phyloP scores from a whole-genome alignment of 78 protist species.

The Dictyostelium brefeldianum region DNA sequence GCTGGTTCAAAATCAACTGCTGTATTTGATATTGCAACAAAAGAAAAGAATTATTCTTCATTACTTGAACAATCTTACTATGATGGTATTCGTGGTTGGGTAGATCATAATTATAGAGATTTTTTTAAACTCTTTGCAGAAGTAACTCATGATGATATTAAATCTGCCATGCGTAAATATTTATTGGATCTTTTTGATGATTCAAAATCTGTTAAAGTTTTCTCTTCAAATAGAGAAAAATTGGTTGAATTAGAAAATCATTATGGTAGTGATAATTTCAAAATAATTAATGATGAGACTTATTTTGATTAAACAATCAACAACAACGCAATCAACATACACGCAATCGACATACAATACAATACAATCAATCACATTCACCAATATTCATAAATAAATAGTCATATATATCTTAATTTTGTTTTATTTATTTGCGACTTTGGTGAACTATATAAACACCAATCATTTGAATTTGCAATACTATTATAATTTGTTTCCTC shows the following conservation, averaged over 20 bases:
- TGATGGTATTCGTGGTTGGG: conserved; percentile 24
- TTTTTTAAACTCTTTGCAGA: conserved; percentile 4
- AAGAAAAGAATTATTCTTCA: background rate
- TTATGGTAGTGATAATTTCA: background rate
- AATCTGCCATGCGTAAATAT: background rate
- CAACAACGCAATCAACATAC: too few relatives aligned
- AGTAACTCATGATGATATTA: background rate
- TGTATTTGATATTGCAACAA: background rate
- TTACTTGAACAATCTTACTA: background rate
- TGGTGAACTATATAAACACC: too few relatives aligned
- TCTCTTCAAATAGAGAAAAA: background rate
- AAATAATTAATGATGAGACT: background rate
- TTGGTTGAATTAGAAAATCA: background rate
- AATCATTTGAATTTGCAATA: too few relatives aligned
- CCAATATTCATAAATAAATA: too few relatives aligned
- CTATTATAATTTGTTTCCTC: too few relatives aligned
- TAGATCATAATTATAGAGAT: background rate
- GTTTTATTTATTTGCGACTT: too few relatives aligned
- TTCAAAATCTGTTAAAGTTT: background rate
- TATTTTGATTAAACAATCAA: background rate
- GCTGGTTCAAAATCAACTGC: background rate
- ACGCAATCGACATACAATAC: too few relatives aligned
- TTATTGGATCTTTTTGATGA: conserved; percentile 24
- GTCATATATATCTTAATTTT: too few relatives aligned
- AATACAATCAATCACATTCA: too few relatives aligned